Conservation (phyloP, 768 basidiomycete species). For the Nidularia pulvinata region DNA sequence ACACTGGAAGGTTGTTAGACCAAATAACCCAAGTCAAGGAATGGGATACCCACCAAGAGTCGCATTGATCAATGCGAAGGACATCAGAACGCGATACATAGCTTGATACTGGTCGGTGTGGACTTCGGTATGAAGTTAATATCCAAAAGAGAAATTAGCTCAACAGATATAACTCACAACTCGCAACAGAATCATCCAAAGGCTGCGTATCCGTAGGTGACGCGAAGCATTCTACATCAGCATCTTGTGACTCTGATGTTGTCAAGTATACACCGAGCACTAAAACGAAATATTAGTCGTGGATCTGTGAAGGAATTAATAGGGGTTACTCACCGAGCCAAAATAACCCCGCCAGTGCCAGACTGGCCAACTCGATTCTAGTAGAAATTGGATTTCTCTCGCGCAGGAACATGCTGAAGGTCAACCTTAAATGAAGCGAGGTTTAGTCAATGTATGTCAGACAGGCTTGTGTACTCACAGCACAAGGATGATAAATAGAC, state of each 20-base stretch:
- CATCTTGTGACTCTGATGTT: slow-evolving; percentile 75
- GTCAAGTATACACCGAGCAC: slow-evolving; percentile 75
- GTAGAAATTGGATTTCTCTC: slow-evolving; percentile 80
- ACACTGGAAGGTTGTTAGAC: slow-evolving; percentile 21
- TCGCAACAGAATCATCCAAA: slow-evolving; percentile 56
- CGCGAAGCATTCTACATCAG: slow-evolving; percentile 83
- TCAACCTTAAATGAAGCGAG: slow-evolving; percentile 39
- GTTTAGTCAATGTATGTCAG: not conserved
- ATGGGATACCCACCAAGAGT: slow-evolving; percentile 50
- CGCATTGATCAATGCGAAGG: slow-evolving; percentile 80
- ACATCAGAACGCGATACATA: slow-evolving; percentile 83
- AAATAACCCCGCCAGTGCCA: slow-evolving; percentile 72
- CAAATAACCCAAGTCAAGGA: slow-evolving; percentile 2
- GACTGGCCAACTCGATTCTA: slow-evolving; percentile 68
- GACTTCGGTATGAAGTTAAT: slow-evolving; percentile 39
- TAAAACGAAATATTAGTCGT: slow-evolving; percentile 24
- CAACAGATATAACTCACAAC: slow-evolving; percentile 48
- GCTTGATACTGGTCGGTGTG: slow-evolving; percentile 86
- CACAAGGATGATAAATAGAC: slow-evolving; percentile 63
- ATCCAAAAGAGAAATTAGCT: slow-evolving; percentile 2
- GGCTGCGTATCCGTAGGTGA: slow-evolving; percentile 45
- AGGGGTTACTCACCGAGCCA: slow-evolving; percentile 65
- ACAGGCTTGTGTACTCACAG: slow-evolving; percentile 45
- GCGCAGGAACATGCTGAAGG: slow-evolving; percentile 61
- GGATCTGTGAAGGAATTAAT: not conserved